phyloP scores from a whole-genome alignment of 306 rosid genomes.

The peach (Prunus persica) region Prunus_persica_NCBIv2 NC_034012.1:8460501-8461000 shows the following conservation, averaged over 20 bases:
- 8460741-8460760: constrained; percentile 92
- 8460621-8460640: constrained; percentile 70
- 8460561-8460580: constrained; percentile 80
- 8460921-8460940: constrained; percentile 95
- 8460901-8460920: constrained; percentile 67
- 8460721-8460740: constrained; percentile 95
- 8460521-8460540: constrained; percentile 7
- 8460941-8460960: constrained; percentile 91
- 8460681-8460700: not conserved
- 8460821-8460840: not conserved
- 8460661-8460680: constrained; percentile 19
- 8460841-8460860: not conserved
- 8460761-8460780: constrained; percentile 81
- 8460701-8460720: constrained; percentile 59
- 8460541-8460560: constrained; percentile 51
- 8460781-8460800: constrained; percentile 41
- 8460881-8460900: constrained; percentile 70
- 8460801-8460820: not conserved
- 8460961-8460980: constrained; percentile 25
- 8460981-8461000: constrained; percentile 18
- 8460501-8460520: constrained; percentile 10
- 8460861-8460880: not conserved
- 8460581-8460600: constrained; percentile 53
- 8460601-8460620: constrained; percentile 74
- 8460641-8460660: not conserved